Percentiles rank a stretch among this genome's conserved stretches.
Conservation (phyloP, 352 stramenopile genomes). For the Pythium utonaiense region DNA sequence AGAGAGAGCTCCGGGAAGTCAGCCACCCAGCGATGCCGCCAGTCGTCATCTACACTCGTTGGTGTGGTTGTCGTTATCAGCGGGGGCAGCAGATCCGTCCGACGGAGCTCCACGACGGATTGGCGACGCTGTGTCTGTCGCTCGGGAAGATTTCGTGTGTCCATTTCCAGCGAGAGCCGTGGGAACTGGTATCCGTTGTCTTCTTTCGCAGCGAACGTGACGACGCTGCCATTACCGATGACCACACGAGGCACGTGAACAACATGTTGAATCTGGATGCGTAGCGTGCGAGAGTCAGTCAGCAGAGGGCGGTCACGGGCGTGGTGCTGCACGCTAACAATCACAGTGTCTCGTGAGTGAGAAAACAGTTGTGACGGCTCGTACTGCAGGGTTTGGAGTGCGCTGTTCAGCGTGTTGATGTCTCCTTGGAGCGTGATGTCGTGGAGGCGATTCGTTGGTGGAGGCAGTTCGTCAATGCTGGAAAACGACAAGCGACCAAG, state of each 20-base stretch:
- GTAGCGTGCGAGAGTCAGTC: neutral
- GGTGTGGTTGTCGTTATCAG: conserved; percentile 6
- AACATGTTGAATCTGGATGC: conserved; percentile 24
- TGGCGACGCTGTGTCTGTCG: neutral
- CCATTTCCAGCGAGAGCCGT: conserved; percentile 17
- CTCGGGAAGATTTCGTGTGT: neutral
- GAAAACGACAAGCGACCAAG: conserved; percentile 5
- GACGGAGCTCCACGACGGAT: conserved; percentile 23
- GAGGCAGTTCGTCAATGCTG: neutral
- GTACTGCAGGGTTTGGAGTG: conserved; percentile 14
- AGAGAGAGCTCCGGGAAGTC: conserved; percentile 14
- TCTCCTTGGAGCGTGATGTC: conserved; percentile 7
- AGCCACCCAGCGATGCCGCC: conserved; percentile 25
- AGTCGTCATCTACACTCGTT: conserved; percentile 17
- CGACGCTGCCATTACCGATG: conserved; percentile 13
- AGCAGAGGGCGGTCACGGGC: neutral
- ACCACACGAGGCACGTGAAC: conserved; percentile 29
- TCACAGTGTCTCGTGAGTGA: conserved; percentile 13
- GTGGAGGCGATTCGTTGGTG: neutral
- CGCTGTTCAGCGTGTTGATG: conserved; percentile 7
- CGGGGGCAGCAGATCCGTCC: conserved; percentile 22
- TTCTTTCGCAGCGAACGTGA: conserved; percentile 34
- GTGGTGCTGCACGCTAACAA: neutral
- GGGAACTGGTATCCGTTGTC: conserved; percentile 45
- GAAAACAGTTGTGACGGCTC: neutral